These are phyloP conservation scores for Amylostereum areolatum DNA, from an alignment of 1,284 basidiomycete species.

Conservation along the genomic window DNA sequence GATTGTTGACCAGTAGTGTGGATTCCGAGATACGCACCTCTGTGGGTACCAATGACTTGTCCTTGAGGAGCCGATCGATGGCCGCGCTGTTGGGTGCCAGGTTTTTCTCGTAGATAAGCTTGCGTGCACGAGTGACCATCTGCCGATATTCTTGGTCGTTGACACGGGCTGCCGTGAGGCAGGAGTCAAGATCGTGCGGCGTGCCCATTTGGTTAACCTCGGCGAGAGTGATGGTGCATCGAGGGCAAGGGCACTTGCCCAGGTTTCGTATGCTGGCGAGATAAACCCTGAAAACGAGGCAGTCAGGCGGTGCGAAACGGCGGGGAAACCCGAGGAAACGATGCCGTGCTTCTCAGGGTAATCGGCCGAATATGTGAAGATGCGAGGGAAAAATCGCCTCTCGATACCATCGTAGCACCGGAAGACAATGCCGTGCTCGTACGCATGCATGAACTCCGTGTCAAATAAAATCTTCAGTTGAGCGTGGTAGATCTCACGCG, in stretches of 20 bases:
- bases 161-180: no score
- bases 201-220: neutral
- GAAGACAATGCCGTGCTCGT: slow-evolving; percentile 17
- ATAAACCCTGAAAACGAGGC: slow-evolving; percentile 9
- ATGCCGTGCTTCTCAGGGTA: slow-evolving; percentile 19
- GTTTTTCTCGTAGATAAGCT: neutral
- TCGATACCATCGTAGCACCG: slow-evolving; percentile 14
- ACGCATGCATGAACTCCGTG: slow-evolving; percentile 16
- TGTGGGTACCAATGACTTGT: neutral
- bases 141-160: neutral
- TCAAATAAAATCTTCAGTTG: slow-evolving; percentile 16
- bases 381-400: slow-evolving; percentile 15
- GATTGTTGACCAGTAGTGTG: neutral
- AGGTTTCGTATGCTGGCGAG: slow-evolving; percentile 13
- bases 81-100: neutral
- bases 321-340: slow-evolving; percentile 1
- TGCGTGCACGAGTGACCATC: neutral
- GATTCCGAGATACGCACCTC: neutral
- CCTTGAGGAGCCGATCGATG: neutral
- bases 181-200: neutral
- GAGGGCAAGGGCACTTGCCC: slow-evolving; percentile 21
- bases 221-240: slow-evolving; percentile 15
- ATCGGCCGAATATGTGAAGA: slow-evolving; percentile 19
- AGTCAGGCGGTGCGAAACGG: neutral
- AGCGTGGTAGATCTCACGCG: slow-evolving; percentile 17